Percentiles rank a stretch among this genome's conserved stretches.
phyloP scores from a whole-genome alignment of 2,329 filamentous ascomycete genomes.

The Aureobasidium sp. region DNA sequence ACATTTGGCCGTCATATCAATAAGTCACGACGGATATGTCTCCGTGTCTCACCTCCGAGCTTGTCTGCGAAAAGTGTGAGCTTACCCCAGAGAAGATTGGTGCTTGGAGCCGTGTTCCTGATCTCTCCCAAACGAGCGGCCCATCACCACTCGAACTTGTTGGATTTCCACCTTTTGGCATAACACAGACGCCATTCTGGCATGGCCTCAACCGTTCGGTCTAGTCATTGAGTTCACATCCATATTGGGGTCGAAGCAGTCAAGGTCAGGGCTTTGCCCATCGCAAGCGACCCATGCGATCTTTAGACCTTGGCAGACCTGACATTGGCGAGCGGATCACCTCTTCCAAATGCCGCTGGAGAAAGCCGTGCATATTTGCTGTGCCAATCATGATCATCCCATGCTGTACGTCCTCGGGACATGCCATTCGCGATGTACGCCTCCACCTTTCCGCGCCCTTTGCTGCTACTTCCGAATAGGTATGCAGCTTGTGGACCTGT shows the following conservation, averaged over 20 bases:
- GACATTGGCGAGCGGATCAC: neutral
- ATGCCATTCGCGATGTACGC: neutral
- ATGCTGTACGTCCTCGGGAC: neutral
- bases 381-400: neutral
- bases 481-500: neutral
- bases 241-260: neutral
- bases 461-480: neutral
- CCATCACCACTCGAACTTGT: neutral
- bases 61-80: neutral
- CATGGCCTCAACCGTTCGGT: neutral
- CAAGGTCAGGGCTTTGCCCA: neutral
- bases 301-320: conserved; percentile 3
- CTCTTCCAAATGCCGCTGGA: neutral
- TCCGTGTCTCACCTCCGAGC: conserved; percentile 11
- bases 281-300: conserved; percentile 1
- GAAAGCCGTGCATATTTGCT: neutral
- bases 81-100: neutral
- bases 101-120: neutral
- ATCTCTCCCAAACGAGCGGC: neutral
- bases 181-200: neutral
- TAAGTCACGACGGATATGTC: neutral
- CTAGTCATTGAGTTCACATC: neutral
- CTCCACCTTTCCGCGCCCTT: neutral
- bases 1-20: neutral
- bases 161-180: neutral